Conservation (phyloP, 306 rosid genomes). For the Lathyrus aphaca region DNA sequence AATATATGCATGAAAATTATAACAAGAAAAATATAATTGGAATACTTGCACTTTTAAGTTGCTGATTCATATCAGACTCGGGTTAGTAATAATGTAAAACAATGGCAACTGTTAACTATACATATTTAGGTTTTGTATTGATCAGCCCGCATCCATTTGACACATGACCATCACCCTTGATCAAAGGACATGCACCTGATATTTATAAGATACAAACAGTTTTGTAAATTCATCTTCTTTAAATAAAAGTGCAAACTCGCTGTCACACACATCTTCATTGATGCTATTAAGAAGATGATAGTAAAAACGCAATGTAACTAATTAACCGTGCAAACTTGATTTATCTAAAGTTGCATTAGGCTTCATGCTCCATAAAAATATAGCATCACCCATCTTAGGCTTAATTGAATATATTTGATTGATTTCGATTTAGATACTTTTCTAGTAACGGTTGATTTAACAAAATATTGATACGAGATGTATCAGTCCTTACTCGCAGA, state of each 20-base stretch:
- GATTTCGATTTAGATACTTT: too few species aligned
- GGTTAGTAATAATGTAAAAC: not conserved
- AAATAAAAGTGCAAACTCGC: conserved; percentile 17
- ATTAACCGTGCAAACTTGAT: conserved; percentile 91
- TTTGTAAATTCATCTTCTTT: conserved; percentile 17
- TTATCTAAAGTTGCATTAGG: conserved; percentile 82
- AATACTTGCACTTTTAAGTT: too few species aligned
- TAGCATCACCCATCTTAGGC: conserved; percentile 93
- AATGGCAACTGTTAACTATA: conserved; percentile 5
- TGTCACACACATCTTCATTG: not conserved
- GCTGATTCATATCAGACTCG: not conserved
- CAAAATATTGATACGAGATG: too few species aligned
- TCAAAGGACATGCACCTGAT: conserved; percentile 95
- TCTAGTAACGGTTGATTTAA: too few species aligned
- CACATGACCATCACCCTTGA: conserved; percentile 91
- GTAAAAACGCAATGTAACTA: conserved; percentile 27
- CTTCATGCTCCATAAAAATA: conserved; percentile 99
- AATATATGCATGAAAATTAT: too few species aligned
- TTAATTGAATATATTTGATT: too few species aligned
- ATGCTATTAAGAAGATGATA: not conserved
- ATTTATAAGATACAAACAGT: conserved; percentile 4
- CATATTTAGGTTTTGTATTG: conserved; percentile 53
- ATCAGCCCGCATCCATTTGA: conserved; percentile 76
- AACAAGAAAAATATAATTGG: too few species aligned
- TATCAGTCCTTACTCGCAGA: conserved; percentile 18